Percentiles rank a stretch among this genome's conserved stretches.
phyloP scores from a whole-genome alignment of 345 rosid species.

The Combretum micranthum region DNA sequence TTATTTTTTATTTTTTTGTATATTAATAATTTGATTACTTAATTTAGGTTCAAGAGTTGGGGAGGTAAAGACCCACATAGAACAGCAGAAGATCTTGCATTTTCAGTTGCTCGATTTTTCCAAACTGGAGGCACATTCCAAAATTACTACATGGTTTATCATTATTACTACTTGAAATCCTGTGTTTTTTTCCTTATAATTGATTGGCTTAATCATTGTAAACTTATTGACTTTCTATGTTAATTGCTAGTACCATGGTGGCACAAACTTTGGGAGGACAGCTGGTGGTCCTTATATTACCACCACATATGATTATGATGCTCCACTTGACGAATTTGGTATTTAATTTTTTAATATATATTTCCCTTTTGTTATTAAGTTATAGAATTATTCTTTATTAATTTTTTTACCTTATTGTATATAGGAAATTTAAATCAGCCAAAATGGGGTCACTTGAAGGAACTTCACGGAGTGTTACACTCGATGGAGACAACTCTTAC shows the following conservation, averaged over 20 bases:
- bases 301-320: conserved; percentile 35
- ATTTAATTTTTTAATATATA: neutral
- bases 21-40: neutral
- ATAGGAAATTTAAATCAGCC: conserved; percentile 71
- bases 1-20: neutral
- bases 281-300: conserved; percentile 38
- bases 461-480: conserved; percentile 46
- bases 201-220: neutral
- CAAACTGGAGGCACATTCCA: conserved; percentile 28
- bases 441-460: conserved; percentile 71
- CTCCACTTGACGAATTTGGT: conserved; percentile 50
- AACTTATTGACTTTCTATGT: neutral
- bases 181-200: neutral
- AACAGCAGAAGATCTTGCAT: conserved; percentile 40
- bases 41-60: conserved; percentile 29
- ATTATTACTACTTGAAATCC: neutral
- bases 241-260: conserved; percentile 30
- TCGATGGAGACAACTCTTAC: conserved; percentile 50
- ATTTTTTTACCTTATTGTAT: neutral
- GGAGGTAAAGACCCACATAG: conserved; percentile 26
- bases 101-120: conserved; percentile 30
- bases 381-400: neutral
- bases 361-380: neutral
- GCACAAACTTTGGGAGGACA: conserved; percentile 35
- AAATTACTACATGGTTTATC: conserved; percentile 37